Conservation (phyloP, 2,329 filamentous ascomycete genomes). For the Ophiostoma sp. region DNA sequence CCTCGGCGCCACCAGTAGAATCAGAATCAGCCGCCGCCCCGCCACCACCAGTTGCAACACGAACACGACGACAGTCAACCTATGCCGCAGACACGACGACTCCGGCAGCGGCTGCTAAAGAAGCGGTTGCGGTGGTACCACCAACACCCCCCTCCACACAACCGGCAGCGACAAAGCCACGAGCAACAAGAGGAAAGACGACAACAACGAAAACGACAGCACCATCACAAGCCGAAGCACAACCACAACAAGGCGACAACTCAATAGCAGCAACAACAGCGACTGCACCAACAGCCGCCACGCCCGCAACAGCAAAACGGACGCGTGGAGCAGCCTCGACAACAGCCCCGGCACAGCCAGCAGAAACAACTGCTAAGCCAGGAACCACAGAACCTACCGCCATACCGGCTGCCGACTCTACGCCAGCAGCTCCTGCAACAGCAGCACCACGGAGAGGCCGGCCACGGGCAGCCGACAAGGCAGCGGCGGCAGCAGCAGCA, state of each 20-base stretch:
- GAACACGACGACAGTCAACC: not conserved
- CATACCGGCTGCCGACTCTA: not conserved
- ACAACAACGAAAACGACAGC: not conserved
- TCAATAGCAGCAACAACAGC: not conserved
- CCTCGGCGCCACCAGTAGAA: not conserved
- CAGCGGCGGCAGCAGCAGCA: not conserved
- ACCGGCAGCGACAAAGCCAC: not conserved
- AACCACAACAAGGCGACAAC: not conserved
- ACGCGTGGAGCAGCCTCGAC: not conserved
- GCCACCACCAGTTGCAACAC: not conserved
- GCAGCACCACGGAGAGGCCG: constrained; percentile 10
- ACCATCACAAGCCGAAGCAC: not conserved
- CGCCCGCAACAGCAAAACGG: not conserved
- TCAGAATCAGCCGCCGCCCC: not conserved
- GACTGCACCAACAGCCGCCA: not conserved
- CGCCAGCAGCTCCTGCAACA: not conserved
- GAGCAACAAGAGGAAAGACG: constrained; percentile 8
- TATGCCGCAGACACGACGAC: not conserved
- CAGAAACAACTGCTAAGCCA: not conserved
- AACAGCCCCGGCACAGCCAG: not conserved
- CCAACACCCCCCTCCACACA: constrained; percentile 17
- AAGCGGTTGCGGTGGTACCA: not conserved
- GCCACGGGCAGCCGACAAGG: constrained; percentile 10
- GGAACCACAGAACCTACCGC: not conserved
- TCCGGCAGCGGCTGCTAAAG: not conserved